phyloP scores from a whole-genome alignment of 768 basidiomycete genomes.

The Mycena capillaripes region DNA sequence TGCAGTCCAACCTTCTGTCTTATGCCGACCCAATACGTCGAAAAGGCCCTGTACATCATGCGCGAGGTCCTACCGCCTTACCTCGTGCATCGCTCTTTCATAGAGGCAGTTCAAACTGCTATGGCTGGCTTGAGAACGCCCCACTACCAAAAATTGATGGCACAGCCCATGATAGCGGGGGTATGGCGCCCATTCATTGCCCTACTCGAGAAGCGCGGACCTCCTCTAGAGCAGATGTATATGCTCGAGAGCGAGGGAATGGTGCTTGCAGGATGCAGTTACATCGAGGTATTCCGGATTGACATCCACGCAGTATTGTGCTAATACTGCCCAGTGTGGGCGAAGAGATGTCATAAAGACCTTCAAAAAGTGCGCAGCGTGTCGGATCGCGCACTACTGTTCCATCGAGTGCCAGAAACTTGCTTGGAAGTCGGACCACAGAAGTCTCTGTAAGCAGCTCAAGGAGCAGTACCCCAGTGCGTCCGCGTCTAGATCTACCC shows the following conservation, averaged over 20 bases:
- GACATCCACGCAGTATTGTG: too few relatives aligned
- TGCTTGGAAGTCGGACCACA: slow-evolving; percentile 54
- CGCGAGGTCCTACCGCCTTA: too few relatives aligned
- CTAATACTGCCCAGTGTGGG: slow-evolving; percentile 40
- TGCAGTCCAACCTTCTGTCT: slow-evolving; percentile 45
- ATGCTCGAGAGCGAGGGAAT: slow-evolving; percentile 25
- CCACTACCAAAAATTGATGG: slow-evolving; percentile 33
- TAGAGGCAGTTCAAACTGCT: too few relatives aligned
- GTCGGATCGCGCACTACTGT: slow-evolving; percentile 51
- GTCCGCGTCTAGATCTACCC: too few relatives aligned
- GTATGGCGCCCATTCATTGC: slow-evolving; percentile 39
- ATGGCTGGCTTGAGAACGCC: slow-evolving; percentile 42
- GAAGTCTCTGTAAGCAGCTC: slow-evolving; percentile 48
- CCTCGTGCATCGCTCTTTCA: too few relatives aligned
- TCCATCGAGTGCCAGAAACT: slow-evolving; percentile 53
- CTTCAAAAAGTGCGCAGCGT: slow-evolving; percentile 50
- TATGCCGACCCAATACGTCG: slow-evolving; percentile 41
- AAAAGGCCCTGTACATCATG: too few relatives aligned
- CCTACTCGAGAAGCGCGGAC: neutral
- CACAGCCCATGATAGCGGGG: slow-evolving; percentile 42
- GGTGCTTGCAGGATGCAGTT: slow-evolving; percentile 49
- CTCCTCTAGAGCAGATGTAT: neutral
- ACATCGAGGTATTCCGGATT: slow-evolving; percentile 42
- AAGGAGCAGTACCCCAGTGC: too few relatives aligned
- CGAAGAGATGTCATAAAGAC: slow-evolving; percentile 48